These are phyloP conservation scores for Saitozyma sp. DNA, from an alignment of 768 basidiomycete species.

Conservation along the genomic window DNA sequence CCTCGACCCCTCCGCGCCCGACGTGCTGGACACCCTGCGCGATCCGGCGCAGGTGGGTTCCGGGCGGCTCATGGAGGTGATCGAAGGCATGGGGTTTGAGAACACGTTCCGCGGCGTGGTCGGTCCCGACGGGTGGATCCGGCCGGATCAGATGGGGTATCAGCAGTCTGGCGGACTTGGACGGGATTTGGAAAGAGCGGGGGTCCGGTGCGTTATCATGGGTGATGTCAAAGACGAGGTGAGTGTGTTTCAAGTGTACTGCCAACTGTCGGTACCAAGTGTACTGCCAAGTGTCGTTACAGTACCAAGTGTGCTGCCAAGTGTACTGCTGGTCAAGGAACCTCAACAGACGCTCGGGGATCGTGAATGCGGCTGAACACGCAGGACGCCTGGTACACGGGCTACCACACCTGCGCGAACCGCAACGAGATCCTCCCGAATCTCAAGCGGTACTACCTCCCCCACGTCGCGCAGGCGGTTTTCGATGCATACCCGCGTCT, in stretches of 20 bases:
- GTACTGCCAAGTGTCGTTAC: no score
- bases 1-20: constrained; percentile 60
- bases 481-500: constrained; percentile 57
- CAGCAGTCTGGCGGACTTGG: constrained; percentile 67
- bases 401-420: no score
- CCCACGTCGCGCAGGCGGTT: constrained; percentile 57
- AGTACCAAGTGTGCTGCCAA: no score
- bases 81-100: constrained; percentile 61
- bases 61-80: constrained; percentile 60
- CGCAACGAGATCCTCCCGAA: constrained; percentile 61
- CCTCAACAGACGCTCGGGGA: no score
- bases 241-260: constrained; percentile 33
- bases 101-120: constrained; percentile 71
- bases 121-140: constrained; percentile 62
- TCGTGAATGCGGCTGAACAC: no score
- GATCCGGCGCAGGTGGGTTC: constrained; percentile 60
- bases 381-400: no score
- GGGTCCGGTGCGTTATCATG: constrained; percentile 64
- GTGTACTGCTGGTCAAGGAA: no score
- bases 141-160: constrained; percentile 66
- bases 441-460: constrained; percentile 64
- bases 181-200: constrained; percentile 56
- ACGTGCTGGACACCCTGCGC: constrained; percentile 59
- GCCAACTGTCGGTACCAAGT: no score
- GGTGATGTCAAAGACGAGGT: constrained; percentile 74